phyloP scores from a whole-genome alignment of 2,329 filamentous ascomycete species.

The Talaromyces sp. region DNA sequence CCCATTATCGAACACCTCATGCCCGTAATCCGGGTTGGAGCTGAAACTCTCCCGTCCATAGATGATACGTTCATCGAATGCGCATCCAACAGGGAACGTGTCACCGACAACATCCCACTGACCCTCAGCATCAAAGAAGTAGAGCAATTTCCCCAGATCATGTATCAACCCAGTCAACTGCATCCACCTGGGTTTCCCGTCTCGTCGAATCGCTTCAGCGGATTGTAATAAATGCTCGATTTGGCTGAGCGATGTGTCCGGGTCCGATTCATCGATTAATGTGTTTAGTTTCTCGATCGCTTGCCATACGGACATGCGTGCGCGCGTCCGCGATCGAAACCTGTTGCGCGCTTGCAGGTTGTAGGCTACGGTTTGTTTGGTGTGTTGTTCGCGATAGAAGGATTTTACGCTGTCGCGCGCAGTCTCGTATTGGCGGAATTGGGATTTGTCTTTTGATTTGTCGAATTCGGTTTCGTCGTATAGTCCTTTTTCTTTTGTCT shows the following conservation, averaged over 20 bases:
- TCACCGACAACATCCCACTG: slow-evolving; percentile 89
- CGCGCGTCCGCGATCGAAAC: slow-evolving; percentile 62
- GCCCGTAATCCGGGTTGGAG: slow-evolving; percentile 66
- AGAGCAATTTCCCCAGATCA: slow-evolving; percentile 44
- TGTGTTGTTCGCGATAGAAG: slow-evolving; percentile 72
- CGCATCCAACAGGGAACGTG: slow-evolving; percentile 45
- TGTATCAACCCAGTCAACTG: slow-evolving; percentile 46
- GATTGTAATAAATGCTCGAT: slow-evolving; percentile 86
- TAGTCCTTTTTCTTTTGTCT: slow-evolving; percentile 36
- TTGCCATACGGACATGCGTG: slow-evolving; percentile 81
- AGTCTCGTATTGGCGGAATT: slow-evolving; percentile 77
- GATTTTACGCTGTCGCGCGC: slow-evolving; percentile 78
- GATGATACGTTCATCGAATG: slow-evolving; percentile 65
- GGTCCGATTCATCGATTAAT: slow-evolving; percentile 84
- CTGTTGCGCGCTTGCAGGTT: slow-evolving; percentile 73
- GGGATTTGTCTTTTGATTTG: slow-evolving; percentile 68
- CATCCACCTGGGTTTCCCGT: slow-evolving; percentile 51
- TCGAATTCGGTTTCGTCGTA: slow-evolving; percentile 64
- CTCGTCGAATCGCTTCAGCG: slow-evolving; percentile 81
- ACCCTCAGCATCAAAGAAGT: slow-evolving; percentile 65
- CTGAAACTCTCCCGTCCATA: slow-evolving; percentile 69
- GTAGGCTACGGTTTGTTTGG: slow-evolving; percentile 59
- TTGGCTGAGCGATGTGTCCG: slow-evolving; percentile 79
- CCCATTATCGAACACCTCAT: slow-evolving; percentile 69
- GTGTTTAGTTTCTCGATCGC: slow-evolving; percentile 91